Percentiles rank a stretch among this genome's conserved stretches.
phyloP scores from a whole-genome alignment of 2,329 filamentous ascomycete species.

The Huntiella bhutanensis region DNA sequence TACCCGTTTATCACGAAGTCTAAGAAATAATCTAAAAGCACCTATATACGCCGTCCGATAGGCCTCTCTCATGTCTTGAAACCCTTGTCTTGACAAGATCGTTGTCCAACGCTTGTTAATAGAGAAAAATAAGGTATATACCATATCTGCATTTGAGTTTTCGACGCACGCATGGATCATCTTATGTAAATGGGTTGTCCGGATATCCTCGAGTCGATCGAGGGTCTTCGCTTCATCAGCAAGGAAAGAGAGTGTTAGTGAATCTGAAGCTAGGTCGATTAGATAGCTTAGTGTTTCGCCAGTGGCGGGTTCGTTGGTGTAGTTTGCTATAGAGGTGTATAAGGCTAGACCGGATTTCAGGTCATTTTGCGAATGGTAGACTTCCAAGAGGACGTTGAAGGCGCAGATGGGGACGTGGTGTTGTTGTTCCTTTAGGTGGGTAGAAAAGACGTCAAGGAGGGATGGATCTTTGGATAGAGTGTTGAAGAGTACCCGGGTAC shows the following conservation, averaged over 20 bases:
- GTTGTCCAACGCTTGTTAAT: conserved; percentile 7
- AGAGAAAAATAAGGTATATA: conserved; percentile 14
- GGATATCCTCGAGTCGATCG: conserved; percentile 4
- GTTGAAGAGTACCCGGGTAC: conserved; percentile 43
- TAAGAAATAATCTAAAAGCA: conserved; percentile 6
- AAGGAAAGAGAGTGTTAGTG: conserved; percentile 4
- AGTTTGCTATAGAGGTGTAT: conserved; percentile 11
- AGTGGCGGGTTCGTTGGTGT: conserved; percentile 13
- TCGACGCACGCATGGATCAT: conserved; percentile 18
- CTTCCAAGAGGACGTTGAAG: conserved; percentile 20
- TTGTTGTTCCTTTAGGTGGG: conserved; percentile 14
- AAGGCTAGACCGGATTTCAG: conserved; percentile 10
- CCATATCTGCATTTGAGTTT: conserved; percentile 18
- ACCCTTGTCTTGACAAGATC: conserved; percentile 1
- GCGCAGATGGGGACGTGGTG: conserved; percentile 20
- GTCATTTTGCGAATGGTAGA: conserved; percentile 12
- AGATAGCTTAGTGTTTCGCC: conserved; percentile 10
- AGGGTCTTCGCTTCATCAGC: conserved; percentile 8
- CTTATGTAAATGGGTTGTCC: conserved; percentile 8
- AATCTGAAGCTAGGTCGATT: conserved; percentile 1
- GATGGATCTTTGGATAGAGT: conserved; percentile 30
- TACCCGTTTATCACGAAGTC: neutral
- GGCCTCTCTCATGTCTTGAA: conserved; percentile 5
- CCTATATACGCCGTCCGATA: conserved; percentile 12
- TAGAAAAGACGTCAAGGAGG: conserved; percentile 18